A percentile compares a stretch with the other conserved stretches of the same genome.
Conservation (phyloP, 225 moss, liverwort and hornwort genomes). For the Sphagnum tenellum region DNA sequence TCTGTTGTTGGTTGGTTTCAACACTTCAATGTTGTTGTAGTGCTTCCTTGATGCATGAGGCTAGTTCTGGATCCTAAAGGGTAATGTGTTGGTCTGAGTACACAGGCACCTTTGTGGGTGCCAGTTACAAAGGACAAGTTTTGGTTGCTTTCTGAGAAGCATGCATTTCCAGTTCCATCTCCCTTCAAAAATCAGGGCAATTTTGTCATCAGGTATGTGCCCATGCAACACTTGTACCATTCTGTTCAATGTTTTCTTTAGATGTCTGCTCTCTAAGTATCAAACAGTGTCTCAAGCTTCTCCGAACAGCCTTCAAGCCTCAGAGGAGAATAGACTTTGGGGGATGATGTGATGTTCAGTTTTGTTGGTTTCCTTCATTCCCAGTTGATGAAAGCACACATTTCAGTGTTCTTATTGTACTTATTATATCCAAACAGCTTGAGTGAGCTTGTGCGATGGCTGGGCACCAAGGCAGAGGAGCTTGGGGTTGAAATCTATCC, state of each 20-base stretch:
- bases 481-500: slow-evolving; percentile 83
- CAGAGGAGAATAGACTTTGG: no score
- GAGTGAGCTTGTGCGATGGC: slow-evolving; percentile 82
- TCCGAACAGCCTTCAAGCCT: no score
- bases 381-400: no score
- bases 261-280: no score
- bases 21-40: not conserved
- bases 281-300: no score
- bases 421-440: slow-evolving; percentile 26
- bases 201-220: slow-evolving; percentile 59
- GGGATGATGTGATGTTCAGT: no score
- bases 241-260: no score
- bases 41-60: no score
- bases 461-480: slow-evolving; percentile 75
- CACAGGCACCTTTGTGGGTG: slow-evolving; percentile 59
- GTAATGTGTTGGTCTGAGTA: not conserved
- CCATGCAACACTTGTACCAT: not conserved
- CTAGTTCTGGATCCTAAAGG: no score
- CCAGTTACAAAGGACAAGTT: slow-evolving; percentile 70
- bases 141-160: slow-evolving; percentile 61
- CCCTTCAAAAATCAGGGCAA: slow-evolving; percentile 72
- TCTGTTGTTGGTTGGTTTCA: not conserved
- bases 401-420: no score
- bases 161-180: slow-evolving; percentile 47
- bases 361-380: no score